phyloP scores from a whole-genome alignment of 208 protist genomes.

The Trypanosoma brucei region DNA sequence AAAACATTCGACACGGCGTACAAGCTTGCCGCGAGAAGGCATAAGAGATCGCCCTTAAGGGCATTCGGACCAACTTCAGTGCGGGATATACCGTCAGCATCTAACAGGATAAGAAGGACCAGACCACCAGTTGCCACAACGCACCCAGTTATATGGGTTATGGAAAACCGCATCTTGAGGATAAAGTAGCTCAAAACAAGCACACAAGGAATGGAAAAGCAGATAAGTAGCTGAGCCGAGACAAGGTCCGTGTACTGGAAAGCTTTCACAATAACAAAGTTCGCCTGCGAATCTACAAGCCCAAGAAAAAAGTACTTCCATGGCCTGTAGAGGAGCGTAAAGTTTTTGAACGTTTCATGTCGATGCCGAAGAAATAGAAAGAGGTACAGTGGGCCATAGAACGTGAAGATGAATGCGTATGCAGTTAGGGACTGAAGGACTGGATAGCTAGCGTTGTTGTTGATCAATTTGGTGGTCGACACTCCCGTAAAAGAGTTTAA shows the following conservation, averaged over 20 bases:
- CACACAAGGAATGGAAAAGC: conserved; percentile 92
- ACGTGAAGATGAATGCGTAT: conserved; percentile 63
- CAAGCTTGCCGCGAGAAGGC: conserved; percentile 56
- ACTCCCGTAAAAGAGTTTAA: conserved; percentile 86
- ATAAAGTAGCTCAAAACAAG: conserved; percentile 86
- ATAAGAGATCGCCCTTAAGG: conserved; percentile 84
- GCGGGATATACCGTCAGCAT: conserved; percentile 63
- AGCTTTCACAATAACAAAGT: conserved; percentile 90
- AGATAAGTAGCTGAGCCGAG: conserved; percentile 86
- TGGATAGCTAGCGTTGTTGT: conserved; percentile 83
- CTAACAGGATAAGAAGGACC: conserved; percentile 65
- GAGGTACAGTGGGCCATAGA: conserved; percentile 61
- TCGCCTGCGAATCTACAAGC: conserved; percentile 91
- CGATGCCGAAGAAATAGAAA: conserved; percentile 40
- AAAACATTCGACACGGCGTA: conserved; percentile 92
- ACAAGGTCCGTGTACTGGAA: conserved; percentile 93
- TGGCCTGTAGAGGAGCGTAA: conserved; percentile 47
- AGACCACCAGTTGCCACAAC: conserved; percentile 76
- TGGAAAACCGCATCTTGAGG: conserved; percentile 67
- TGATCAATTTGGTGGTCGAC: conserved; percentile 71
- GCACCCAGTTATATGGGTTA: conserved; percentile 82
- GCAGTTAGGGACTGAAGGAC: conserved; percentile 76
- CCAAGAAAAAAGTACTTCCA: conserved; percentile 89
- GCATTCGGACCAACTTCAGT: conserved; percentile 29
- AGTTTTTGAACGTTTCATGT: conserved; percentile 39